Evolutionary conservation across 208 protist species (phyloP).

Genomic region (Leishmania tarentolae): DNA sequence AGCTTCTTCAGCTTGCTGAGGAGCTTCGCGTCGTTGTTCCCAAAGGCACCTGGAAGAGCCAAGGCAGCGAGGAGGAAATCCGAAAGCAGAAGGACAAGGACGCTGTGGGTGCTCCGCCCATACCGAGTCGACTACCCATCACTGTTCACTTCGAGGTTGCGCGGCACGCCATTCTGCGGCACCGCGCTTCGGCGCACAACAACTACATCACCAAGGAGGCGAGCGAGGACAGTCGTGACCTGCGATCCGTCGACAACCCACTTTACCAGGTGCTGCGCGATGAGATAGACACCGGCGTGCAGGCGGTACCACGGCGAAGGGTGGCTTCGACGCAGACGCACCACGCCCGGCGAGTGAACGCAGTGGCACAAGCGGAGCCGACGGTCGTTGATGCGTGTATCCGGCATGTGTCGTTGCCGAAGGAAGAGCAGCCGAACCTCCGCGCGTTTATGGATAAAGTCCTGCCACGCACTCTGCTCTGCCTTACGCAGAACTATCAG

Average conservation of each 20-base stretch:
- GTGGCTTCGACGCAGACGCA: slow-evolving; percentile 64
- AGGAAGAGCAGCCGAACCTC: slow-evolving; percentile 61
- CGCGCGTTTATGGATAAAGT: slow-evolving; percentile 74
- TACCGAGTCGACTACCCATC: slow-evolving; percentile 60
- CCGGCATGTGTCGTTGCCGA: slow-evolving; percentile 49
- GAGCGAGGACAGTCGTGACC: slow-evolving; percentile 86
- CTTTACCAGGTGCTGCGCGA: slow-evolving; percentile 67
- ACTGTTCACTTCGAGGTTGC: slow-evolving; percentile 74
- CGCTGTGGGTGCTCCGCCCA: slow-evolving; percentile 4
- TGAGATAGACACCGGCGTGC: slow-evolving; percentile 80
- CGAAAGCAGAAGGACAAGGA: slow-evolving; percentile 45
- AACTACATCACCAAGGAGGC: slow-evolving; percentile 84
- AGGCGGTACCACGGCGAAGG: slow-evolving; percentile 57
- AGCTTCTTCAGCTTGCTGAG: slow-evolving; percentile 59
- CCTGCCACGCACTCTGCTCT: slow-evolving; percentile 82
- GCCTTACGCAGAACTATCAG: slow-evolving; percentile 82
- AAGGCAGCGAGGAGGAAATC: slow-evolving; percentile 87
- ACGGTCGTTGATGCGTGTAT: slow-evolving; percentile 85
- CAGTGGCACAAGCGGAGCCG: slow-evolving; percentile 78
- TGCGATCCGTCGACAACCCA: slow-evolving; percentile 63
- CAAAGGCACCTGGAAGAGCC: slow-evolving; percentile 72
- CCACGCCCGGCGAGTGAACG: slow-evolving; percentile 79
- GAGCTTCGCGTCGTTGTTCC: slow-evolving; percentile 65
- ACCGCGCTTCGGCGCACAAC: slow-evolving; percentile 48
- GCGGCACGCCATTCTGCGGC: slow-evolving; percentile 61